Percentiles rank a stretch among this genome's conserved stretches.
Conservation (phyloP, 2,329 filamentous ascomycete genomes). For the Fusarium nelsonii region DNA sequence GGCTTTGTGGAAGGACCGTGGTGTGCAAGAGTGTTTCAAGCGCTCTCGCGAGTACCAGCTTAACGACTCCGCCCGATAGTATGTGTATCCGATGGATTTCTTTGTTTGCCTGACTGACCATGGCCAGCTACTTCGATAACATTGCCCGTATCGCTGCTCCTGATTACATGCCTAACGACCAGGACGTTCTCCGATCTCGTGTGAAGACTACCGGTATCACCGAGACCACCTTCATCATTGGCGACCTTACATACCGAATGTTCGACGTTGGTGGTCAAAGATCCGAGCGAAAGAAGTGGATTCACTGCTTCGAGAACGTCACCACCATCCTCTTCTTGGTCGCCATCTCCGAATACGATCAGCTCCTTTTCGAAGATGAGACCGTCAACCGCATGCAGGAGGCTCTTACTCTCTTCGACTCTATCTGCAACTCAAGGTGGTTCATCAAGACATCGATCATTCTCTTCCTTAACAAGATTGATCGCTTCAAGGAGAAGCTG, state of each 20-base stretch:
- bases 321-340: constrained; percentile 97
- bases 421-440: constrained; percentile 89
- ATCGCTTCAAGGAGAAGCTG: constrained; percentile 89
- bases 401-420: constrained; percentile 86
- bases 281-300: constrained; percentile 99
- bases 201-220: constrained; percentile 98
- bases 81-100: constrained; percentile 57
- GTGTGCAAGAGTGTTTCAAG: constrained; percentile 95
- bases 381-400: constrained; percentile 96
- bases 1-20: constrained; percentile 90
- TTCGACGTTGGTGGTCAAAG: constrained; percentile 97
- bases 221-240: constrained; percentile 95
- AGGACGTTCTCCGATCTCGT: constrained; percentile 94
- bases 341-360: constrained; percentile 97
- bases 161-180: constrained; percentile 94
- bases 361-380: constrained; percentile 95
- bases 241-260: constrained; percentile 95
- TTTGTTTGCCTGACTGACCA: constrained; percentile 50
- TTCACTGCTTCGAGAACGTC: constrained; percentile 98
- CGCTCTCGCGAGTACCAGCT: constrained; percentile 95
- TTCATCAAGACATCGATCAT: constrained; percentile 93
- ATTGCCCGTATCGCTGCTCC: constrained; percentile 90
- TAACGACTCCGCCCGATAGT: constrained; percentile 98
- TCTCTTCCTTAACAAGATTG: constrained; percentile 90
- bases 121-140: constrained; percentile 91